Evolutionary conservation across 306 rosid genomes (phyloP).

Genomic region (Mucuna pruriens): DNA sequence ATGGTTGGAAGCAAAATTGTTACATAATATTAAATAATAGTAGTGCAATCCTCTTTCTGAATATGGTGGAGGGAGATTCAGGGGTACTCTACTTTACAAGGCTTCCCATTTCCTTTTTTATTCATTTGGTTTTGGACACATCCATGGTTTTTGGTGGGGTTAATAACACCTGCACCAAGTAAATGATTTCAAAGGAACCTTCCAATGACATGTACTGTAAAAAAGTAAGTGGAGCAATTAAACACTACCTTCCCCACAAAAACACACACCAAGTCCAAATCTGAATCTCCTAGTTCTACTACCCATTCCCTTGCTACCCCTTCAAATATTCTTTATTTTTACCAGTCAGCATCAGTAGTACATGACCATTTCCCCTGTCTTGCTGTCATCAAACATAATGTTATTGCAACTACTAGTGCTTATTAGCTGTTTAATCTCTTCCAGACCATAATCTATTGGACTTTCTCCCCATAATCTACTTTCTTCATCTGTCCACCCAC

Average conservation of each 20-base stretch:
- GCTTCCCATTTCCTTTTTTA: neutral
- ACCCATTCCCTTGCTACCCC: neutral
- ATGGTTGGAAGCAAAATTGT: constrained; percentile 1
- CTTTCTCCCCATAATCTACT: constrained; percentile 55
- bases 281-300: constrained; percentile 10
- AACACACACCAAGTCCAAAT: constrained; percentile 18
- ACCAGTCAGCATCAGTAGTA: constrained; percentile 61
- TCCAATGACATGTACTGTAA: constrained; percentile 14
- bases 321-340: constrained; percentile 44
- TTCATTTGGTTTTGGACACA: constrained; percentile 9
- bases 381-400: constrained; percentile 69
- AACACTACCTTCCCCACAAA: constrained; percentile 8
- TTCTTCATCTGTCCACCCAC: constrained; percentile 38
- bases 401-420: constrained; percentile 54
- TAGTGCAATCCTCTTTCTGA: neutral
- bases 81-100: neutral
- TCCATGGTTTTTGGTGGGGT: neutral
- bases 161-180: neutral
- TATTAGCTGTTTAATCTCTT: constrained; percentile 75
- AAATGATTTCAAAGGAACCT: constrained; percentile 7
- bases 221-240: neutral
- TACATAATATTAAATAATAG: neutral
- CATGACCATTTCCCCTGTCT: constrained; percentile 60
- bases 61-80: neutral
- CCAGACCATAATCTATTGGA: constrained; percentile 61